Conservation (phyloP, 805 yeast genomes). For the Pichia nakasei region DNA sequence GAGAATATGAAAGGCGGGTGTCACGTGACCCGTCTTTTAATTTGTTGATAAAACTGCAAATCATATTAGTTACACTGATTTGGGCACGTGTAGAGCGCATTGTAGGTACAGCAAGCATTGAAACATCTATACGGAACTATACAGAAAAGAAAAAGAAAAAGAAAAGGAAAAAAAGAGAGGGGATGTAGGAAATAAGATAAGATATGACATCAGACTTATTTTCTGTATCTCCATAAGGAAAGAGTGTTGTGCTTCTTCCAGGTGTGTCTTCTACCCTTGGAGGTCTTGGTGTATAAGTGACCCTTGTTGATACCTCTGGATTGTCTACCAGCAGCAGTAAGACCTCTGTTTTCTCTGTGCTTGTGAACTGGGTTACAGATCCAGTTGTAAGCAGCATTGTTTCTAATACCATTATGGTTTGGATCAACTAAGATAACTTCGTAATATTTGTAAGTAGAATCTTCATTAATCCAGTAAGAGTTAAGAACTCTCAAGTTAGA, state of each 20-base stretch:
- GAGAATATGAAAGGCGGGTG: too few species aligned
- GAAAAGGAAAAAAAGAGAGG: neutral
- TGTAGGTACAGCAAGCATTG: too few species aligned
- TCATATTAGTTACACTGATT: too few species aligned
- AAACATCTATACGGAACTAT: neutral
- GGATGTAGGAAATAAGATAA: too few species aligned
- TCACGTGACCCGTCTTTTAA: too few species aligned
- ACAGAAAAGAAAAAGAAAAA: constrained; percentile 1
- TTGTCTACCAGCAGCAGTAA: constrained; percentile 96
- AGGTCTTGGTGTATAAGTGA: constrained; percentile 97
- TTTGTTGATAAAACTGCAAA: too few species aligned
- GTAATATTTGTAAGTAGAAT: constrained; percentile 98
- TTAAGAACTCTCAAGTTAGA: constrained; percentile 98
- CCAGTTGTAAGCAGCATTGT: constrained; percentile 99
- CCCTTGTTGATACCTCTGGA: constrained; percentile 99
- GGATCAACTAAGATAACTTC: constrained; percentile 98
- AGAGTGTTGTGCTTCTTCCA: constrained; percentile 99
- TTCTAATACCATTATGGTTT: constrained; percentile 96
- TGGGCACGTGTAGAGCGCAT: too few species aligned
- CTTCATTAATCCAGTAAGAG: constrained; percentile 99
- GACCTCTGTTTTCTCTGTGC: constrained; percentile 99
- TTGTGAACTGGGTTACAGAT: constrained; percentile 99
- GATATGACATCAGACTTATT: constrained; percentile 36
- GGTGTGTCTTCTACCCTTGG: constrained; percentile 98
- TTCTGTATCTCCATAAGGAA: constrained; percentile 99